These are phyloP conservation scores for Russula dissimulans DNA, from an alignment of 768 basidiomycete genomes.

Conservation along the genomic window DNA sequence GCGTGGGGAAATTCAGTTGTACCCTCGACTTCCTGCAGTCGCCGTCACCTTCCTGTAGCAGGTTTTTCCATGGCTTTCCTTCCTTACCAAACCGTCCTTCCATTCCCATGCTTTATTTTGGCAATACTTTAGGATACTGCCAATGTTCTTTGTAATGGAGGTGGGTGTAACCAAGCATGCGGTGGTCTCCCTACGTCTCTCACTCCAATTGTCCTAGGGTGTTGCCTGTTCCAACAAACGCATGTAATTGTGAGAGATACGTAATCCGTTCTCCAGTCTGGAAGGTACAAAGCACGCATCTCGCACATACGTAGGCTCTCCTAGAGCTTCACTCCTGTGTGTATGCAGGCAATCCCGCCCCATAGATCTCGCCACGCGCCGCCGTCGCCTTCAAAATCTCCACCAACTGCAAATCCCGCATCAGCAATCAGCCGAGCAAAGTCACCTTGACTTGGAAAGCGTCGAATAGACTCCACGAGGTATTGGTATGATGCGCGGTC, in stretches of 20 bases:
- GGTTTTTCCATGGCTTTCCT: too few species aligned
- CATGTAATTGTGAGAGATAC: neutral
- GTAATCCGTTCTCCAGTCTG: neutral
- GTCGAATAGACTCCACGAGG: conserved; percentile 92
- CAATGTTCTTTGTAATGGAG: too few species aligned
- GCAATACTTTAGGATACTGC: too few species aligned
- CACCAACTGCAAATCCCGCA: conserved; percentile 71
- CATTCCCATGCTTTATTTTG: too few species aligned
- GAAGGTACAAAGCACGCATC: neutral
- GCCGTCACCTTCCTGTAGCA: too few species aligned
- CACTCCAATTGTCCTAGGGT: too few species aligned
- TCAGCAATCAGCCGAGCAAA: conserved; percentile 86
- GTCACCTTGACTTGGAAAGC: conserved; percentile 79
- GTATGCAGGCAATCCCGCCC: conserved; percentile 82
- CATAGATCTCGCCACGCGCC: conserved; percentile 83
- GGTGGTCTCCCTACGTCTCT: too few species aligned
- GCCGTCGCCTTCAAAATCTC: conserved; percentile 50
- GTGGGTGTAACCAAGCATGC: too few species aligned
- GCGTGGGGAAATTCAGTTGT: too few species aligned
- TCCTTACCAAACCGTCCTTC: too few species aligned
- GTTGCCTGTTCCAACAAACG: neutral
- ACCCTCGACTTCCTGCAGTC: too few species aligned
- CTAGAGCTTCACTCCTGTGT: conserved; percentile 74
- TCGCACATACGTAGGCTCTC: neutral
- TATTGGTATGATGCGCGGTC: conserved; percentile 96